Base-by-base conservation (phyloP, 306 rosid species). In the Cicer cuneatum region DNA sequence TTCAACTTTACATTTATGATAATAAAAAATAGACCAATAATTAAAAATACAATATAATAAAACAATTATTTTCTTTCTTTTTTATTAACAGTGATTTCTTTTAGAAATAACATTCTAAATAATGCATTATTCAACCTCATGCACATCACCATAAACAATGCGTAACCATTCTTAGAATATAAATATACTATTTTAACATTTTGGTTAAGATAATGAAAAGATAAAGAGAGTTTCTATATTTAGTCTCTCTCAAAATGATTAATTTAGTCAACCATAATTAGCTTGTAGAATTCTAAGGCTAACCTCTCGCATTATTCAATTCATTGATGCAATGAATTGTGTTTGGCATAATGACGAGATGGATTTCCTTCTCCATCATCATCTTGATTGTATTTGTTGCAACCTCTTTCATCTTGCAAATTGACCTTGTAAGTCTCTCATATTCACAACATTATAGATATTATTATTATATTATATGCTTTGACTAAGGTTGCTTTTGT, bases 341-440 rank as follows among this genome's bases (percentile, higher is more conserved):
- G 42, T 52, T 81, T 71, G 46, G 4, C 78, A 81, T 56, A 24
- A 81, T 81, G 85, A 71, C 64, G 66, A 76, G 58, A 54, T 71
- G 85, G 81, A 18, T 71, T 48, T 13, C 53, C 78, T 66, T 56
- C 78, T 57, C 62, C 78, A 56, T 71, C 53, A n/a, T 38, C 78
- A 38, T 57, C 52, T 21, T 81, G 29, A 0, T 75, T 76, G 0
- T 56, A 0, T 81, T 71, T 76, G 77, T 76, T 76, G 24, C 81
- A 45, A 76, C 9, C 65, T 10, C 64, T 58, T 76, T 64, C 35
- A 10, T 76, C 24, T 66, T 76, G 65, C 75, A 76, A 81, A 45
- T 41, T 64, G 78, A 76, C 49, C 71, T 81, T 56, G 85, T 81
- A 81, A 81, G 85, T 76, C 12, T 61, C 9, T 48, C 0, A 6